These are phyloP conservation scores for Pecoramyces ruminantium DNA, from an alignment of 192 early-diverging fungal genomes.

Conservation along the genomic window DNA sequence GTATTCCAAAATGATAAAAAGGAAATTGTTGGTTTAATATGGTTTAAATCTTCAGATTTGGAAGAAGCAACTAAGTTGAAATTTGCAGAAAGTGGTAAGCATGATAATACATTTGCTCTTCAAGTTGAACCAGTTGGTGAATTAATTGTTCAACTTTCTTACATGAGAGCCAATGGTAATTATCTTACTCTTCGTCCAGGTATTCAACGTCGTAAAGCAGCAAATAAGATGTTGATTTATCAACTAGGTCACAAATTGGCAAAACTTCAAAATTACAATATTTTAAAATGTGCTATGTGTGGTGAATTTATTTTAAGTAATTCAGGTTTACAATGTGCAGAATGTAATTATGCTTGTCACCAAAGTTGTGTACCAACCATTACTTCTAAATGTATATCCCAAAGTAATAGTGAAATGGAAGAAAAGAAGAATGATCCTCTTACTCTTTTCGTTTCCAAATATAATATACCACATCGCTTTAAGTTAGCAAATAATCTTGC, in stretches of 20 bases:
- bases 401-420: conserved; percentile 34
- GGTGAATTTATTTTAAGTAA: conserved; percentile 83
- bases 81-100: not conserved
- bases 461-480: conserved; percentile 94
- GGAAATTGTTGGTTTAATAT: not conserved
- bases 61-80: not conserved
- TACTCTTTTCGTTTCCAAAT: conserved; percentile 34
- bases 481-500: conserved; percentile 62
- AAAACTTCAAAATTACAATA: conserved; percentile 76
- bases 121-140: not conserved
- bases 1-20: not conserved
- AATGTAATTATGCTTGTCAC: conserved; percentile 88
- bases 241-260: conserved; percentile 84
- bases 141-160: not conserved
- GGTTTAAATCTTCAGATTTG: not conserved
- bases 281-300: conserved; percentile 96
- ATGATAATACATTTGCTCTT: not conserved
- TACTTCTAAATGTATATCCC: conserved; percentile 77
- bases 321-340: conserved; percentile 83
- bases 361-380: conserved; percentile 71
- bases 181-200: not conserved
- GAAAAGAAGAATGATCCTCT: not conserved
- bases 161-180: not conserved
- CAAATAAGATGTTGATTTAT: not conserved
- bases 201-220: not conserved